Evolutionary conservation across 164 flowering plant genomes (phyloP).

Genomic region (Paratinospora sagittata): DNA sequence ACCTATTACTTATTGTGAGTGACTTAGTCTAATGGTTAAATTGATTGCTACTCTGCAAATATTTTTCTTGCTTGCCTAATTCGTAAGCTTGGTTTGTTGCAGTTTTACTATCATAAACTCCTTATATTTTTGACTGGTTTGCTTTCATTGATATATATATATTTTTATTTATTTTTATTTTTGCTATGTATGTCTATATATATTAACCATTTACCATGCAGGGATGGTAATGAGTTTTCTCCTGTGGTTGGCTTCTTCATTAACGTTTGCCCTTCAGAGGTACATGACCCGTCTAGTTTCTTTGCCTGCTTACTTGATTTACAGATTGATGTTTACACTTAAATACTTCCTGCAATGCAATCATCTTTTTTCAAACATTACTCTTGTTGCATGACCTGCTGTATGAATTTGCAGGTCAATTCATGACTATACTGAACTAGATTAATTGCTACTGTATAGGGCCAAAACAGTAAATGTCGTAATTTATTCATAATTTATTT

Average conservation of each 20-base stretch:
- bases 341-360: neutral
- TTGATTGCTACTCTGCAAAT: neutral
- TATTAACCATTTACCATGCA: slow-evolving; percentile 26
- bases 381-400: too few species aligned
- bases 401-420: too few species aligned
- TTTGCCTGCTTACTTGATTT: neutral
- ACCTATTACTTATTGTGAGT: neutral
- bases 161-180: neutral
- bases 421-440: too few species aligned
- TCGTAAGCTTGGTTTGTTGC: neutral
- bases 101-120: neutral
- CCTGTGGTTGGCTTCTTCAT: slow-evolving; percentile 70
- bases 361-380: neutral
- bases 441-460: too few species aligned
- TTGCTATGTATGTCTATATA: neutral
- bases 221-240: slow-evolving; percentile 75
- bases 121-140: neutral
- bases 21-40: neutral
- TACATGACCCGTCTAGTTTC: slow-evolving; percentile 13
- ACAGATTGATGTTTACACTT: neutral
- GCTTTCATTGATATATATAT: neutral
- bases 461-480: too few species aligned
- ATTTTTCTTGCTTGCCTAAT: neutral
- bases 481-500: too few species aligned
- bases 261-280: slow-evolving; percentile 57